Evolutionary conservation across 768 basidiomycete genomes (phyloP).

Genomic region (Tylopilus plumbeoviolaceoides): DNA sequence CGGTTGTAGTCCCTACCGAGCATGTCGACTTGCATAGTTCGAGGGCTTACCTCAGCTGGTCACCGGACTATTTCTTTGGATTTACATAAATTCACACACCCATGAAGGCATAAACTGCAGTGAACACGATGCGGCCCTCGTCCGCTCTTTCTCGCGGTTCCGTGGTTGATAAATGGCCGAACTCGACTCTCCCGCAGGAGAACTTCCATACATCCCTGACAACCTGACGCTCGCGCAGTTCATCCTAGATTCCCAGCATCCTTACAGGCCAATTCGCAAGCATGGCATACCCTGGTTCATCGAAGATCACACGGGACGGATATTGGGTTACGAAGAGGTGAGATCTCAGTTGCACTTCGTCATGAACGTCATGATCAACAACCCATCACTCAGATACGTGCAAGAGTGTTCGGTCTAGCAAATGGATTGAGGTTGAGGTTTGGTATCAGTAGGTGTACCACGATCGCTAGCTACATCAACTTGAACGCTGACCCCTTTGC

Average conservation of each 20-base stretch:
- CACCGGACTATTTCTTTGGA: too few relatives aligned
- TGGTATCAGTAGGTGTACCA: slow-evolving; percentile 29
- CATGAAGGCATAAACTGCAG: background rate
- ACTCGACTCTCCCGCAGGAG: slow-evolving; percentile 26
- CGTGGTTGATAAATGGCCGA: slow-evolving; percentile 21
- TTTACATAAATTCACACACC: background rate
- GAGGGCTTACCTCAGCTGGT: too few relatives aligned
- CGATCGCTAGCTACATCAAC: background rate
- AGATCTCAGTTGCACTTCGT: background rate
- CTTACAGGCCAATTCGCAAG: slow-evolving; percentile 24
- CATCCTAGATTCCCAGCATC: slow-evolving; percentile 34
- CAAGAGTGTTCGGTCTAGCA: slow-evolving; percentile 35
- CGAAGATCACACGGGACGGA: slow-evolving; percentile 37
- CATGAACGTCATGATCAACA: background rate
- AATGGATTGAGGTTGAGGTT: slow-evolving; percentile 35
- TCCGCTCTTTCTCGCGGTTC: background rate
- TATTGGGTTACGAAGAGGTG: slow-evolving; percentile 36
- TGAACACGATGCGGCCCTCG: background rate
- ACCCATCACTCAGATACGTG: slow-evolving; percentile 28
- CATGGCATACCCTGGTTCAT: slow-evolving; percentile 36
- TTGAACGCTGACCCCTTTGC: background rate
- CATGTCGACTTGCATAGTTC: too few relatives aligned
- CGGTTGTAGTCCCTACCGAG: slow-evolving; percentile 4
- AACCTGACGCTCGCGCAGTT: slow-evolving; percentile 37
- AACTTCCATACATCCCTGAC: slow-evolving; percentile 35